phyloP scores from a whole-genome alignment of 2,329 filamentous ascomycete species.

The Chaetomiaceae sp. region DNA sequence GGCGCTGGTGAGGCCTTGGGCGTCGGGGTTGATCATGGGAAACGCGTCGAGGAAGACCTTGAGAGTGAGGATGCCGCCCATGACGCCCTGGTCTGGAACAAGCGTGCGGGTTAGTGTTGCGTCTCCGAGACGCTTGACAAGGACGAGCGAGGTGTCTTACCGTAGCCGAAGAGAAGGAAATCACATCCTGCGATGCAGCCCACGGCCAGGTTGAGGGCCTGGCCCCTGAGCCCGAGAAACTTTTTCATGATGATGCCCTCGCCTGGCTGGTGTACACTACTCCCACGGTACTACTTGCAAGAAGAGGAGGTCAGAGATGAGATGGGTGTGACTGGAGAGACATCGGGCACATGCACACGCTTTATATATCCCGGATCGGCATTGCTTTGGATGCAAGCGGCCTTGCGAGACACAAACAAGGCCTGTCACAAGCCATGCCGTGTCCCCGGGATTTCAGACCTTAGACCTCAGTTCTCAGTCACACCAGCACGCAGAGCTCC shows the following conservation, averaged over 20 bases:
- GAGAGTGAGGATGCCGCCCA: conserved; percentile 70
- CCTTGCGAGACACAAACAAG: background rate
- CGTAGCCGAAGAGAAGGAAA: conserved; percentile 59
- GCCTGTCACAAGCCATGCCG: background rate
- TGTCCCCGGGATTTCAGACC: background rate
- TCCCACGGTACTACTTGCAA: too few species aligned
- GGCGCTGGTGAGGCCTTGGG: conserved; percentile 12
- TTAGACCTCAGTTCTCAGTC: too few species aligned
- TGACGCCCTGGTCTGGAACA: conserved; percentile 63
- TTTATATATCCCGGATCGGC: conserved; percentile 1
- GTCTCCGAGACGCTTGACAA: too few species aligned
- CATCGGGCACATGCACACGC: background rate
- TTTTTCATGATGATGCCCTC: conserved; percentile 26
- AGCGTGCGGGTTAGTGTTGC: background rate
- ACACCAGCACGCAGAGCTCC: background rate
- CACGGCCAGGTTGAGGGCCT: conserved; percentile 62
- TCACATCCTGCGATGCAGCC: conserved; percentile 68
- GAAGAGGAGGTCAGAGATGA: background rate
- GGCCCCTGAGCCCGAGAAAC: conserved; percentile 63
- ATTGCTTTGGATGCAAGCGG: background rate
- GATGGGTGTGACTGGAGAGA: background rate
- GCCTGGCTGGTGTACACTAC: too few species aligned
- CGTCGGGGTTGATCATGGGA: conserved; percentile 47
- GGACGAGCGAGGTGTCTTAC: conserved; percentile 30
- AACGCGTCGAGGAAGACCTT: conserved; percentile 53